A percentile compares a stretch with the other conserved stretches of the same genome.
Evolutionary conservation across 2,329 filamentous ascomycete genomes (phyloP).

Genomic region (Penicillium sp.): DNA sequence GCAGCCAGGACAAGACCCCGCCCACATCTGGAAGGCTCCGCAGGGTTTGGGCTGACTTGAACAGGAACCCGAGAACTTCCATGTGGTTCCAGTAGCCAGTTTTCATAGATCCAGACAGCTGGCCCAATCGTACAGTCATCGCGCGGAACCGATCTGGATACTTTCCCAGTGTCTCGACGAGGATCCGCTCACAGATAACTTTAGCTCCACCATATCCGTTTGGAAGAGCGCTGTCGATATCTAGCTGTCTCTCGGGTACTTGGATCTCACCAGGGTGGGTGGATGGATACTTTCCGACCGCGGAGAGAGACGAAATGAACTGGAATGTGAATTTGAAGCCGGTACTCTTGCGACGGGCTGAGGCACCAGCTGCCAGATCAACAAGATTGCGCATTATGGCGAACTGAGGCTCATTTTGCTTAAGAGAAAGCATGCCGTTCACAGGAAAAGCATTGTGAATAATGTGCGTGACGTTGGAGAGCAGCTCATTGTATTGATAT

Average conservation of each 20-base stretch:
- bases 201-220: slow-evolving; percentile 17
- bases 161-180: slow-evolving; percentile 12
- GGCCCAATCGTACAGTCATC: slow-evolving; percentile 13
- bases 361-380: slow-evolving; percentile 45
- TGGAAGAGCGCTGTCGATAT: slow-evolving; percentile 8
- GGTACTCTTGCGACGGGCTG: background rate
- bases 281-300: slow-evolving; percentile 6
- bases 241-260: slow-evolving; percentile 2
- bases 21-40: slow-evolving; percentile 13
- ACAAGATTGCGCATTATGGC: slow-evolving; percentile 56
- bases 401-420: slow-evolving; percentile 33
- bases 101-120: slow-evolving; percentile 13
- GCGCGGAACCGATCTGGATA: slow-evolving; percentile 11
- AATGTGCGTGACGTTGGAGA: slow-evolving; percentile 1
- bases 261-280: background rate
- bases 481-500: background rate
- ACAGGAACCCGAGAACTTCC: slow-evolving; percentile 12
- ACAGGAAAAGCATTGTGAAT: slow-evolving; percentile 25
- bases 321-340: slow-evolving; percentile 10
- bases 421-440: slow-evolving; percentile 23
- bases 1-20: slow-evolving; percentile 13
- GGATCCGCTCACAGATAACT: slow-evolving; percentile 17
- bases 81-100: slow-evolving; percentile 19
- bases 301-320: slow-evolving; percentile 20
- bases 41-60: slow-evolving; percentile 13